Conservation (phyloP, 495 filamentous ascomycete species). For the Bryoglossum gracile region DNA sequence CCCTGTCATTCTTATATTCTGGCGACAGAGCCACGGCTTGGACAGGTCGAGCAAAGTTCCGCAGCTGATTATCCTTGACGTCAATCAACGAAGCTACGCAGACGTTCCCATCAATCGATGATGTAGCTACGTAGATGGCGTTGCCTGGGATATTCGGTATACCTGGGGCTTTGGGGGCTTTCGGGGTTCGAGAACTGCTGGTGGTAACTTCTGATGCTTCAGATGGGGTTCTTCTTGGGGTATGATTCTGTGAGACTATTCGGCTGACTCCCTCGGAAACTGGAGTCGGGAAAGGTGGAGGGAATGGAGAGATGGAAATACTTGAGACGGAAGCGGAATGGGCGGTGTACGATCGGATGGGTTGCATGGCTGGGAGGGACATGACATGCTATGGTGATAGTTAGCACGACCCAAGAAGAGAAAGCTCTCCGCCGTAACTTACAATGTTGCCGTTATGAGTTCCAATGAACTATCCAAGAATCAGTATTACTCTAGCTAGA, state of each 20-base stretch:
- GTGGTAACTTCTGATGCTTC: slow-evolving; percentile 45
- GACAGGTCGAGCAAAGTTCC: slow-evolving; percentile 90
- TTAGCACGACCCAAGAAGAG: no score
- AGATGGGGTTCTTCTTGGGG: slow-evolving; percentile 35
- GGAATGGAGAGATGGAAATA: slow-evolving; percentile 86
- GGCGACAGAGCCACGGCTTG: slow-evolving; percentile 86
- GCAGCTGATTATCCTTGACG: slow-evolving; percentile 68
- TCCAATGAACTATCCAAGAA: slow-evolving; percentile 62
- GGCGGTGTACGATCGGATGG: slow-evolving; percentile 78
- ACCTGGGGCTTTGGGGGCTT: slow-evolving; percentile 48
- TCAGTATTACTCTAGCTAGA: background rate
- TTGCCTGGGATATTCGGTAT: slow-evolving; percentile 71
- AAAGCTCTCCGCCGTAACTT: no score
- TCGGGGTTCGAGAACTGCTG: slow-evolving; percentile 37
- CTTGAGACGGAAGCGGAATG: slow-evolving; percentile 85
- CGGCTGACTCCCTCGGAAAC: slow-evolving; percentile 45
- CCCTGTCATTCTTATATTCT: slow-evolving; percentile 80
- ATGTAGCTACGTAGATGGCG: slow-evolving; percentile 82
- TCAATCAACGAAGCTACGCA: slow-evolving; percentile 77
- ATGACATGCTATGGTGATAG: slow-evolving; percentile 73
- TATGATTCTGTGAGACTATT: slow-evolving; percentile 40
- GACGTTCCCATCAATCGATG: slow-evolving; percentile 92
- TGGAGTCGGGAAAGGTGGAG: slow-evolving; percentile 58
- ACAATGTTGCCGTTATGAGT: slow-evolving; percentile 97
- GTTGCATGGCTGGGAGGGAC: slow-evolving; percentile 69